Evolutionary conservation across 2,329 filamentous ascomycete genomes (phyloP), one percentile per base, ranked within the genome.

Genomic region (Helminthosporium solani): DNA sequence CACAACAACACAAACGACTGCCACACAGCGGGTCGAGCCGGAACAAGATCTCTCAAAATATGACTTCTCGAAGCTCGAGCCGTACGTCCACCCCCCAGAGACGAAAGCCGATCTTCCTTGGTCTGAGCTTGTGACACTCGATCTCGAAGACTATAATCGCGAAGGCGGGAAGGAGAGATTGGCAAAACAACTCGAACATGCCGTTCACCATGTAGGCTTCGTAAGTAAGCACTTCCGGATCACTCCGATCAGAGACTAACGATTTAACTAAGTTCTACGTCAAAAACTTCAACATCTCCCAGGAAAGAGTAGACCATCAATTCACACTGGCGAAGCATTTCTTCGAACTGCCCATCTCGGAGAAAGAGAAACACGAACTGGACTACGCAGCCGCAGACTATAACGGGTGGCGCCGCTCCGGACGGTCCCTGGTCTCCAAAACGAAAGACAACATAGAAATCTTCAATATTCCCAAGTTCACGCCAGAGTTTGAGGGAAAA

Each of bases 391-490:
- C 37, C 3, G 37, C 37, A 14, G 37, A 40, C 25, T 40, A 50
- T 50, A 41, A 40, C 54, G 7, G 42, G 46, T 12, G 52, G 49
- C 37, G 37, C 9, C 37, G 37, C 12, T 16, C 37, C 2, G 15
- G 50, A 2, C 40, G 65, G 14, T 47, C 52, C 66, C 65, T 16
- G 71, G 74, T 0, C 64, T 46, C 46, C n/a, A 44, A 44, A 2
- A 28, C 80, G 20, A 72, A 64, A 27, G 80, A 83, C 53, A 82
- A 82, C 47, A 71, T 79, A 12, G 75, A 83, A 54, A 75, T 82
- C 1, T 82, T 79, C 70, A 82, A 83, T 57, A 76, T 82, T 7
- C 77, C 78, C 43, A 83, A 83, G 50, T 82, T 80, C 56, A 76
- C 81, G 5, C 76, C 78, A 38, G 37, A 40, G 15, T 40, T 40